Percentiles rank a stretch among this genome's conserved stretches.
phyloP scores from a whole-genome alignment of 2,329 filamentous ascomycete species.

The Madurella fahalii region DNA sequence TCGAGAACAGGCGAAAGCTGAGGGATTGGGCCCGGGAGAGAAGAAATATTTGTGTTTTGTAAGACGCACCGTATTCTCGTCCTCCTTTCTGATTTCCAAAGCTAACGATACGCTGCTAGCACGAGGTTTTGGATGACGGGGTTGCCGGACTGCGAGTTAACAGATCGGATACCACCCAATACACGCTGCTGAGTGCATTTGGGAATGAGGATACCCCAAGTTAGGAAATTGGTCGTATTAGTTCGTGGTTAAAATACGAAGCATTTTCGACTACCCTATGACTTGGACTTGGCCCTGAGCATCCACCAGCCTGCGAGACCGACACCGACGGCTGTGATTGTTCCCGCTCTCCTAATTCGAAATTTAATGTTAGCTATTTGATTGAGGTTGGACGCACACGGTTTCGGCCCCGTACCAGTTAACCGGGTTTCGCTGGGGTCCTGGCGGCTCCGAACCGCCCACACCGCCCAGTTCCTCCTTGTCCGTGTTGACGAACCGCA shows the following conservation, averaged over 20 bases:
- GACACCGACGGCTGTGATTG: constrained; percentile 11
- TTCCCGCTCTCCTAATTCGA: constrained; percentile 11
- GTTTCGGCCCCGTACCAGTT: constrained; percentile 2
- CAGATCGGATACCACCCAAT: not conserved
- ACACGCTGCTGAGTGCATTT: not conserved
- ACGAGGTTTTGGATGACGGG: not conserved
- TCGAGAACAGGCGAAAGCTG: too few relatives aligned
- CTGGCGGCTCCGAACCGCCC: constrained; percentile 6
- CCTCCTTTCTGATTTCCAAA: not conserved
- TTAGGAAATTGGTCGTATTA: too few relatives aligned
- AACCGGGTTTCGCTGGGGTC: constrained; percentile 8
- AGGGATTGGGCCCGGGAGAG: not conserved
- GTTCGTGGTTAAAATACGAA: too few relatives aligned
- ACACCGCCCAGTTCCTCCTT: constrained; percentile 12
- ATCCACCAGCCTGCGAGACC: constrained; percentile 8
- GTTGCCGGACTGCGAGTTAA: not conserved
- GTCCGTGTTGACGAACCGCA: constrained; percentile 10
- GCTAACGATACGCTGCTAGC: not conserved
- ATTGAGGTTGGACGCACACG: not conserved
- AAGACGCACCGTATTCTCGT: not conserved
- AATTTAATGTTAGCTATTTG: not conserved
- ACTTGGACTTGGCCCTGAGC: constrained; percentile 9
- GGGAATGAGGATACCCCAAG: not conserved
- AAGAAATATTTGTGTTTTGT: not conserved
- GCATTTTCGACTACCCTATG: not conserved